A percentile compares a stretch with the other conserved stretches of the same genome.
Evolutionary conservation across 2,329 filamentous ascomycete species (phyloP).

Genomic region (Beauveria varroae): DNA sequence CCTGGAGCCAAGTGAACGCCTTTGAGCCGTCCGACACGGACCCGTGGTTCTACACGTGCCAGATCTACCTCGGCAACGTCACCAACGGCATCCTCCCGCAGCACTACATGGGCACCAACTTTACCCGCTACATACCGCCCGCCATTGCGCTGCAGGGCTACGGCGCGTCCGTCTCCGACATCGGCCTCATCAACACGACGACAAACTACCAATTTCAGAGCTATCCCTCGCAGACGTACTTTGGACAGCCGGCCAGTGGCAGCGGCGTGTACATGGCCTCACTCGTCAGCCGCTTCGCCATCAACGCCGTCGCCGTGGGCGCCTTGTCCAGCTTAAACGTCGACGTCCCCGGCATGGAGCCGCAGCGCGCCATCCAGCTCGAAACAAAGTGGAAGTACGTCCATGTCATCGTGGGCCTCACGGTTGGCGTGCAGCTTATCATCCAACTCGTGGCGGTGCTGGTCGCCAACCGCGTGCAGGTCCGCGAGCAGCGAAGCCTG

Average conservation of each 20-base stretch:
- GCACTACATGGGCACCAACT: slow-evolving; percentile 26
- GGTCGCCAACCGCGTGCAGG: slow-evolving; percentile 21
- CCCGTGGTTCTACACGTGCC: slow-evolving; percentile 36
- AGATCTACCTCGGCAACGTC: slow-evolving; percentile 28
- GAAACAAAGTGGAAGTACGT: slow-evolving; percentile 24
- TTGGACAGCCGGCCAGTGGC: slow-evolving; percentile 27
- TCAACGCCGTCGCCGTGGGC: slow-evolving; percentile 27
- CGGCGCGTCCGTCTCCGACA: slow-evolving; percentile 15
- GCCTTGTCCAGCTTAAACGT: slow-evolving; percentile 24
- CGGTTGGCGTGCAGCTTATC: slow-evolving; percentile 23
- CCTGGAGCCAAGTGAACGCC: slow-evolving; percentile 25
- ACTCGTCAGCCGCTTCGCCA: slow-evolving; percentile 27
- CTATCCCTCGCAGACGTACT: slow-evolving; percentile 34
- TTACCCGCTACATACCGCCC: slow-evolving; percentile 26
- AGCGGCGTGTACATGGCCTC: slow-evolving; percentile 25
- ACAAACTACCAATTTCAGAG: slow-evolving; percentile 27
- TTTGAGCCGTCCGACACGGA: slow-evolving; percentile 29
- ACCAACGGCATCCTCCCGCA: slow-evolving; percentile 27
- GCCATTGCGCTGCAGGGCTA: slow-evolving; percentile 36
- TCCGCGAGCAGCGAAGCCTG: slow-evolving; percentile 20
- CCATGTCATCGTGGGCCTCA: slow-evolving; percentile 26
- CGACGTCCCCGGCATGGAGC: slow-evolving; percentile 20
- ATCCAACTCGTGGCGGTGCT: slow-evolving; percentile 18
- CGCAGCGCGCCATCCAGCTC: slow-evolving; percentile 19
- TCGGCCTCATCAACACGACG: slow-evolving; percentile 16